phyloP scores from a whole-genome alignment of 495 filamentous ascomycete species.

The Penicillium subrubescens region DNA sequence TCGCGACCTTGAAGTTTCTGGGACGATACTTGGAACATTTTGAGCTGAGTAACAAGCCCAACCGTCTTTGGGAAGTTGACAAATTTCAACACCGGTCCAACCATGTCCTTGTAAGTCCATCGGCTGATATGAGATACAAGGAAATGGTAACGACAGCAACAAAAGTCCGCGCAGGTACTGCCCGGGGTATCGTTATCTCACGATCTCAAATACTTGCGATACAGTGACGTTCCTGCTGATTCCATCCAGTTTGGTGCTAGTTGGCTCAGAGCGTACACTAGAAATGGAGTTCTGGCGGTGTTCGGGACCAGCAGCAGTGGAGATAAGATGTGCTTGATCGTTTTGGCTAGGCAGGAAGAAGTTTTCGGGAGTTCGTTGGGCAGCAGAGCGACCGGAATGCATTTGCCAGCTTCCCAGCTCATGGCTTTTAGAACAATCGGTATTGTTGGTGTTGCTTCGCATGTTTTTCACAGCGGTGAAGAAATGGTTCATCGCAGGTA shows the following conservation, averaged over 20 bases:
- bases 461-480: neutral
- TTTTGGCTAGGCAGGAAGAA: neutral
- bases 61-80: too few species aligned
- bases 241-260: neutral
- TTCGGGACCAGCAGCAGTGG: neutral
- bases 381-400: neutral
- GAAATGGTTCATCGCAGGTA: slow-evolving; percentile 1
- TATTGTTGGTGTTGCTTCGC: neutral
- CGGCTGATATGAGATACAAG: too few species aligned
- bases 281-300: neutral
- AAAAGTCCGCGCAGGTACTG: neutral
- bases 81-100: too few species aligned
- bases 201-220: neutral
- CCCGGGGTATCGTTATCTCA: neutral
- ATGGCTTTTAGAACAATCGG: neutral
- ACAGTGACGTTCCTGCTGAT: neutral
- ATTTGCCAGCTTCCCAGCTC: neutral
- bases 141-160: neutral
- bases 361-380: neutral
- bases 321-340: neutral
- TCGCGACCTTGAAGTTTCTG: too few species aligned
- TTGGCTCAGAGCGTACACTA: neutral
- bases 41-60: too few species aligned
- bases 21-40: too few species aligned
- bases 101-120: too few species aligned